Evolutionary conservation across 345 rosid genomes (phyloP), one percentile per base, ranked within the genome.

Genomic region (Raphanus sativus): DNA sequence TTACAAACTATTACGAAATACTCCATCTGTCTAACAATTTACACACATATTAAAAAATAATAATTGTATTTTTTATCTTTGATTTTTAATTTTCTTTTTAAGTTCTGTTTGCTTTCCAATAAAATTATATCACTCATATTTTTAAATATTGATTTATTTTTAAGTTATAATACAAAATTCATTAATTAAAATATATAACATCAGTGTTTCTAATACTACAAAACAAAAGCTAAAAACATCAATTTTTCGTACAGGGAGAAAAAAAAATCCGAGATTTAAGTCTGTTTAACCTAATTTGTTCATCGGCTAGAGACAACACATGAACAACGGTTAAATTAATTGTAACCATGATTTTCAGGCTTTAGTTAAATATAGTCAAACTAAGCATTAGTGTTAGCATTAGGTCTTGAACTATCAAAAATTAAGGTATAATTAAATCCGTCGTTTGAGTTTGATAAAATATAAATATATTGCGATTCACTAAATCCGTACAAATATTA

Each of bases 251-350:
- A 28, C 4, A 4, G 4, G 30, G 30, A 28, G 3, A 28, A 28
- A 28, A 28, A 2, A 28, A 50, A 24, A 70, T 63, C 66, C n/a
- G 28, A 52, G 61, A 56, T 30, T 38, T 40, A 56, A 64, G 66
- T 77, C 48, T 70, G 45, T 70, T 64, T 64, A 29, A 33, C 8
- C 61, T 56, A 77, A 54, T 64, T 77, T 77, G 76, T 50, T 59
- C 77, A 59, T 38, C 16, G 52, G 45, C 45, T 59, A 67, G 62
- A 71, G 73, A 59, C 73, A 65, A 65, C 15, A 65, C 54, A 32
- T 58, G 16, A 42, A 42, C 45, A 40, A 71, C 65, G 15, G 67
- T 15, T 42, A 58, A 58, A 65, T 65, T 65, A 71, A 71, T 59
- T 21, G 29, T 77, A 29, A 30, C 38, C 61, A 77, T 70, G 13